Evolutionary conservation across 805 yeast genomes (phyloP).

Genomic region (Metahyphopichia silvanorum): DNA sequence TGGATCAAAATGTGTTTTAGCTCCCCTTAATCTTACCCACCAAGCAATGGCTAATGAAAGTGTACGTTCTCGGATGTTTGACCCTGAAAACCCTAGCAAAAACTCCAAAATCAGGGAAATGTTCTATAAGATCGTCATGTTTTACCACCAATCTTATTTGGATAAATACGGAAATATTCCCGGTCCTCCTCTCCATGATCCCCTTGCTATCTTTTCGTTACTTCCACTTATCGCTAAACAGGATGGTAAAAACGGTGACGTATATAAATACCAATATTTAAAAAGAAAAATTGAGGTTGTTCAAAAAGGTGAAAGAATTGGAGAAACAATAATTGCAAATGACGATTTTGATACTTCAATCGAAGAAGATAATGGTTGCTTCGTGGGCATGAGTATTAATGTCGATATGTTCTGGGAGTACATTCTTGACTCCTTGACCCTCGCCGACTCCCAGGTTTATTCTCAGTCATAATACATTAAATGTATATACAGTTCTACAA

Average conservation of each 20-base stretch:
- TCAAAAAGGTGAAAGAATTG: constrained; percentile 25
- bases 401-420: constrained; percentile 13
- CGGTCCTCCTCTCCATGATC: constrained; percentile 84
- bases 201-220: constrained; percentile 62
- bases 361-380: constrained; percentile 13
- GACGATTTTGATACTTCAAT: constrained; percentile 3
- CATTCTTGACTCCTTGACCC: constrained; percentile 12
- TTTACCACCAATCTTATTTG: constrained; percentile 14
- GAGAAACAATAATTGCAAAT: constrained; percentile 19
- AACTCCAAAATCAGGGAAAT: constrained; percentile 43
- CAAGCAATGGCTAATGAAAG: constrained; percentile 47
- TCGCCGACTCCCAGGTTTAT: constrained; percentile 11
- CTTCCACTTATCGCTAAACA: constrained; percentile 38
- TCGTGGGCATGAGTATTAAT: constrained; percentile 13
- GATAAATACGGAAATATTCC: constrained; percentile 13
- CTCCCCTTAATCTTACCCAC: constrained; percentile 71
- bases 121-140: constrained; percentile 20
- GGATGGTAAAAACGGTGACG: constrained; percentile 10
- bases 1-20: constrained; percentile 48
- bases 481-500: too few species aligned
- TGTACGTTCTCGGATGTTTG: constrained; percentile 21
- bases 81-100: constrained; percentile 20
- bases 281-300: constrained; percentile 23
- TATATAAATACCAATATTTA: constrained; percentile 21
- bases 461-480: not conserved